Percentiles rank a stretch among this genome's conserved stretches.
Conservation (phyloP, 306 rosid species). For the Trifolium dubium region DNA sequence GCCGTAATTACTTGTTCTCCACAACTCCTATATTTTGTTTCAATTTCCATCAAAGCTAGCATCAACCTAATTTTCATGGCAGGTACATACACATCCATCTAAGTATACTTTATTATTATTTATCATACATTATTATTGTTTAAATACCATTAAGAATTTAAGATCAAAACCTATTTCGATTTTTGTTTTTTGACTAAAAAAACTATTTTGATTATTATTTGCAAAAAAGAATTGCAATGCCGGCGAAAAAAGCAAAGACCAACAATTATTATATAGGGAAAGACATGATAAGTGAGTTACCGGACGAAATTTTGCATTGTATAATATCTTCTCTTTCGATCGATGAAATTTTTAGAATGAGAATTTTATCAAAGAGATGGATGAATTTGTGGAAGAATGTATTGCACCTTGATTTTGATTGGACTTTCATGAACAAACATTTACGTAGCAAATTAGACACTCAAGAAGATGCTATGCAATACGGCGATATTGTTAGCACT, state of each 20-base stretch:
- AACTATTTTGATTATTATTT: not conserved
- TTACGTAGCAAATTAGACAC: not conserved
- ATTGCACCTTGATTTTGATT: not conserved
- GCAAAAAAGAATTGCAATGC: not conserved
- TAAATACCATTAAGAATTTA: no score
- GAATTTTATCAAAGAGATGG: constrained; percentile 3
- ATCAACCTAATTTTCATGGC: no score
- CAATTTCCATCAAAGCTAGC: no score
- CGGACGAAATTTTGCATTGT: not conserved
- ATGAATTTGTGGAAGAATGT: not conserved
- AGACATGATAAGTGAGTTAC: not conserved
- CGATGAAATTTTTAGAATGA: not conserved
- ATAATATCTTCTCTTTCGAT: not conserved
- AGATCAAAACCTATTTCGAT: no score
- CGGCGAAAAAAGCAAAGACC: not conserved
- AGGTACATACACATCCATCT: no score
- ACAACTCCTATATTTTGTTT: no score
- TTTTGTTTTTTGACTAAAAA: no score
- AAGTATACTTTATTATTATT: no score
- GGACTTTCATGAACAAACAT: not conserved
- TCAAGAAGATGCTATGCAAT: not conserved
- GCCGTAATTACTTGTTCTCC: no score
- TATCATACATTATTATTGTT: no score
- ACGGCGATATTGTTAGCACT: not conserved
- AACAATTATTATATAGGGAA: not conserved